Base-by-base conservation (phyloP, 2,329 filamentous ascomycete species). In the Colletotrichum tanaceti region DNA sequence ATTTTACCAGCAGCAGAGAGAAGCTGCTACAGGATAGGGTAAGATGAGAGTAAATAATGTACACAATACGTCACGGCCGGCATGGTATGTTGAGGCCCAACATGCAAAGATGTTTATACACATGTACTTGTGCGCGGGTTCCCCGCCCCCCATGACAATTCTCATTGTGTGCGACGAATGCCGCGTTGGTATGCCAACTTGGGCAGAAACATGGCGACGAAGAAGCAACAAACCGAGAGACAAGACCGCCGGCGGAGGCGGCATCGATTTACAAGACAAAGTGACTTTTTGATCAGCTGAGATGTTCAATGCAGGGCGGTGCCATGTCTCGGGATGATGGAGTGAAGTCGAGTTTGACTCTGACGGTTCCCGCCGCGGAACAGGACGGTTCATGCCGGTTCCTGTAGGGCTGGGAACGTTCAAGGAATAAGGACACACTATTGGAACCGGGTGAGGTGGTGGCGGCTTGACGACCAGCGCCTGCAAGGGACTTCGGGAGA, bases 311-410 rank as follows among this genome's bases (percentile, higher is more conserved):
- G 35, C 35, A 35, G 35, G 44, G 44, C 39, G 35, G 14, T 50
- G 46, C 38, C 7, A 20, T 22, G 46, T 18, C 39, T 20, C 32
- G 18, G 22, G 24, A 20, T 13, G 43, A 50, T 44, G 18, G 49
- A 35, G 43, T 65, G 62, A 68, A 24, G 62, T 68, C 55, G 18
- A 52, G 47, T 60, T 68, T 68, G 47, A 39, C 55, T 65, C 58
- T 60, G 13, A 41, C n/a, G 11, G 38, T 9, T 35, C 20, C 35
- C 28, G 35, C 32, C 38, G n/a, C 9, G 50, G 50, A 20, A 53
- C 10, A 38, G 9, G 50, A 35, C 22, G 32, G 52, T 5, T 22
- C n/a, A 22, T 22, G 32, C 52, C 52, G 52, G 14, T 22, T 39
- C 11, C 52, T 43, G 46, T 32, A 52, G 58, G 46, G 58, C 58